phyloP scores from a whole-genome alignment of 2,329 filamentous ascomycete species.

The Sporothrix euskadiensis region DNA sequence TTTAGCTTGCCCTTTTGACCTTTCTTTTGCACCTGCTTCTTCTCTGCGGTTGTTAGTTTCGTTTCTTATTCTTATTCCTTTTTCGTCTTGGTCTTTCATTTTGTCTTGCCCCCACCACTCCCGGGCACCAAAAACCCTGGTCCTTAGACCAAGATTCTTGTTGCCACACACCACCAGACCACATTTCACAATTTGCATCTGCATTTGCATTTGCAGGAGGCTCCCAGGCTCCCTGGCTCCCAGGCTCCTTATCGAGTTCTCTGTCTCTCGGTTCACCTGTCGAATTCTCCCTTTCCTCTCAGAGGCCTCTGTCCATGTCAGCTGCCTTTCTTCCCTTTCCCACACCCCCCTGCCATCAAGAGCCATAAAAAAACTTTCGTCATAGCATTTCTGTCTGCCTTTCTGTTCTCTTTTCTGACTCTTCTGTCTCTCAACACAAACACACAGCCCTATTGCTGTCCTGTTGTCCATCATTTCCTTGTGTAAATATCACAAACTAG shows the following conservation, averaged over 20 bases:
- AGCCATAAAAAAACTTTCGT: background rate
- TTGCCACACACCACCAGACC: constrained; percentile 22
- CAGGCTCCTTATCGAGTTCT: background rate
- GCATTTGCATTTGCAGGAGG: background rate
- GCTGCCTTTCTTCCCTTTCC: background rate
- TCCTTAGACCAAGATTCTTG: constrained; percentile 10
- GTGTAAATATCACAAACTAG: background rate
- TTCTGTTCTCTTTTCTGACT: no score
- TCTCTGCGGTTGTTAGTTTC: background rate
- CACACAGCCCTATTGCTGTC: background rate
- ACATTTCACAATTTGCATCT: background rate
- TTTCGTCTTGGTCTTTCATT: background rate
- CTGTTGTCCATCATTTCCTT: background rate
- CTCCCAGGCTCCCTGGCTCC: no score
- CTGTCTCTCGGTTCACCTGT: background rate
- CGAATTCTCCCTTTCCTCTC: background rate
- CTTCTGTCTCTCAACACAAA: background rate
- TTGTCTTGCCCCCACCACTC: background rate
- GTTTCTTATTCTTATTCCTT: background rate
- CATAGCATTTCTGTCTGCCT: background rate
- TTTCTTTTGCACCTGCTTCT: background rate
- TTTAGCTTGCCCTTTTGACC: background rate
- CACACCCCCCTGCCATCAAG: background rate
- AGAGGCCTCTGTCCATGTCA: background rate
- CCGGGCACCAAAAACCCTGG: constrained; percentile 14